phyloP scores from a whole-genome alignment of 306 rosid species.

The Cucurbita argyrosperma region DNA sequence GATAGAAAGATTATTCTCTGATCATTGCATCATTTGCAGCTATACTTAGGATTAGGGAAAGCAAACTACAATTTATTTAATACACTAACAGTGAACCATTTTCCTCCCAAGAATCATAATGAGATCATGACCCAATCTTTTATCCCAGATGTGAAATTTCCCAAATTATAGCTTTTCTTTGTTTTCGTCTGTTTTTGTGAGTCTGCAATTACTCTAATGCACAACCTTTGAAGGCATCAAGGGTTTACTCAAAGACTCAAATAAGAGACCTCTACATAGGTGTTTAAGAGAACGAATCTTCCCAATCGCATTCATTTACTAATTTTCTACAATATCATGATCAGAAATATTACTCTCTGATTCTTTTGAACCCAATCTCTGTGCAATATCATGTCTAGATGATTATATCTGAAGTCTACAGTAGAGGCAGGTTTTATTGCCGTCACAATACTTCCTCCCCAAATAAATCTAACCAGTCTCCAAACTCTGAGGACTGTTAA shows the following conservation, averaged over 20 bases:
- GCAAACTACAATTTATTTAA: neutral
- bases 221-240: neutral
- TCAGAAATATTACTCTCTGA: neutral
- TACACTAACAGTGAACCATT: neutral
- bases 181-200: neutral
- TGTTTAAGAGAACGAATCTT: neutral
- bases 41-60: neutral
- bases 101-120: neutral
- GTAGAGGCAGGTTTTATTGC: neutral
- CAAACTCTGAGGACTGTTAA: neutral
- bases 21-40: slow-evolving; percentile 39
- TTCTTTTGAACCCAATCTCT: neutral
- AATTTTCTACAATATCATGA: neutral
- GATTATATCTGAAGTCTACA: neutral
- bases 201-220: neutral
- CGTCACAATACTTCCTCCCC: neutral
- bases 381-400: neutral
- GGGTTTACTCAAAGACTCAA: neutral
- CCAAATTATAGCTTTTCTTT: neutral
- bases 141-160: neutral
- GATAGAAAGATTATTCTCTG: slow-evolving; percentile 32
- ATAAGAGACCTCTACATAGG: no score
- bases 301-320: neutral
- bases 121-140: neutral
- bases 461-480: neutral